These are phyloP conservation scores for Schizopora paradoxa DNA, from an alignment of 1,284 basidiomycete genomes.

Conservation along the genomic window DNA sequence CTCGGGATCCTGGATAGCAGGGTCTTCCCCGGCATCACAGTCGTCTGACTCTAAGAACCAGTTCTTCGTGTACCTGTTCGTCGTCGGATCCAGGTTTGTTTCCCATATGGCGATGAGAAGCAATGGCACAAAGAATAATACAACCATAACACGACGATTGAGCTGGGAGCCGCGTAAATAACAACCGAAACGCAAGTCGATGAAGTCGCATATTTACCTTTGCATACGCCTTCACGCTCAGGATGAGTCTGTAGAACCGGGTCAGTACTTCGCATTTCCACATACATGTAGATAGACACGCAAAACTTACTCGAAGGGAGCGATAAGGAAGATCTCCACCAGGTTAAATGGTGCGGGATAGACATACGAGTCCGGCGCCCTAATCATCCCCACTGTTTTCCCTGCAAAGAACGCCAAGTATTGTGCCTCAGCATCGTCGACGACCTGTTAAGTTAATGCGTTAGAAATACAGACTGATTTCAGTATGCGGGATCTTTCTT, in stretches of 20 bases:
- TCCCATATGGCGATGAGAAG: slow-evolving; percentile 74
- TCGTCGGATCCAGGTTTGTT: slow-evolving; percentile 44
- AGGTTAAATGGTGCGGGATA: slow-evolving; percentile 67
- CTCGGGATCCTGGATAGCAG: slow-evolving; percentile 51
- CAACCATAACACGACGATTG: slow-evolving; percentile 73
- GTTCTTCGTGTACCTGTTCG: slow-evolving; percentile 59
- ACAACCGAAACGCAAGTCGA: background rate
- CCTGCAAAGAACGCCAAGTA: slow-evolving; percentile 85
- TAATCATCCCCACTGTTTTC: slow-evolving; percentile 78
- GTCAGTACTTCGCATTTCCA: background rate
- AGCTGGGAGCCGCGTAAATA: slow-evolving; percentile 36
- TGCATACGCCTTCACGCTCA: slow-evolving; percentile 49
- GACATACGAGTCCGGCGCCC: slow-evolving; percentile 76
- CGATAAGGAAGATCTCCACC: slow-evolving; percentile 75
- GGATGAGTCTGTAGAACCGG: slow-evolving; percentile 36
- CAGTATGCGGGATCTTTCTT: slow-evolving; percentile 28
- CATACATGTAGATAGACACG: background rate
- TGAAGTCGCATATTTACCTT: slow-evolving; percentile 36
- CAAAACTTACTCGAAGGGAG: slow-evolving; percentile 73
- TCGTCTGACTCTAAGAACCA: slow-evolving; percentile 63
- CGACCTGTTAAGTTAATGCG: slow-evolving; percentile 33
- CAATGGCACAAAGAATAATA: slow-evolving; percentile 79
- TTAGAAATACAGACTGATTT: slow-evolving; percentile 7
- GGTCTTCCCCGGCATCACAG: slow-evolving; percentile 44
- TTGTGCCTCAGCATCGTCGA: slow-evolving; percentile 66